Base-by-base conservation (phyloP, 2,329 filamentous ascomycete genomes). In the Westerdykella sp. region DNA sequence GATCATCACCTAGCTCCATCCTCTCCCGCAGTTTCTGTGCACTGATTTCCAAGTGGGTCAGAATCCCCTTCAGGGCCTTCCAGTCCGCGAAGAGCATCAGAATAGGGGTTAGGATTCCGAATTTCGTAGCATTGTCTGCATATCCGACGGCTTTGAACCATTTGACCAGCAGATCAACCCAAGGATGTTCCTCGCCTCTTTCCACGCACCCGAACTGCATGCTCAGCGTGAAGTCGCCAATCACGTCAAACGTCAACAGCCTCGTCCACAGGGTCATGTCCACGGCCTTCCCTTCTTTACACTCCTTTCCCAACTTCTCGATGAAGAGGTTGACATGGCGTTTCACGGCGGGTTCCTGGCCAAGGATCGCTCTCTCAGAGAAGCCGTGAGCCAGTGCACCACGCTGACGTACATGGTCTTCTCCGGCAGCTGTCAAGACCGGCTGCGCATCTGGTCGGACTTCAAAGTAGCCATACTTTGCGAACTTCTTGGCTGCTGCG, bases 161-260 rank as follows among this genome's bases (percentile, higher is more conserved):
- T 7, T 34, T 39, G 25, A 43, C 37, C 14, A 46, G 16, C 22
- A 46, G 40, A 16, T 23, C 16, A 4, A 69, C 58, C 59, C 62
- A 70, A 2, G 57, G 57, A 42, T 67, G 57, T 40, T 65, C 63
- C 5, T 54, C 43, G 2, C 48, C 50, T 5, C 57, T 45, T 13
- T 54, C 49, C 3, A 71, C 46, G 35, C 63, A 66, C 9, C 56
- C 49, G 41, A 71, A 70, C 0, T 59, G 44, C 28, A 70, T 63
- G 1, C 69, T 68, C 38, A 72, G 71, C 0, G 62, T 55, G 1
- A 73, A 42, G 25, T 72, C 67, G 0, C 68, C 68, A 34, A 72
- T 63, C 14, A 71, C 59, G 41, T 72, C 68, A 40, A 71, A 71
- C 2, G 63, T 64, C 1, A 59, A 58, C 35, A 52, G 68, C 21